Base-by-base conservation (phyloP, 2,329 filamentous ascomycete genomes). In the Emergomyces pasteurianus region DNA sequence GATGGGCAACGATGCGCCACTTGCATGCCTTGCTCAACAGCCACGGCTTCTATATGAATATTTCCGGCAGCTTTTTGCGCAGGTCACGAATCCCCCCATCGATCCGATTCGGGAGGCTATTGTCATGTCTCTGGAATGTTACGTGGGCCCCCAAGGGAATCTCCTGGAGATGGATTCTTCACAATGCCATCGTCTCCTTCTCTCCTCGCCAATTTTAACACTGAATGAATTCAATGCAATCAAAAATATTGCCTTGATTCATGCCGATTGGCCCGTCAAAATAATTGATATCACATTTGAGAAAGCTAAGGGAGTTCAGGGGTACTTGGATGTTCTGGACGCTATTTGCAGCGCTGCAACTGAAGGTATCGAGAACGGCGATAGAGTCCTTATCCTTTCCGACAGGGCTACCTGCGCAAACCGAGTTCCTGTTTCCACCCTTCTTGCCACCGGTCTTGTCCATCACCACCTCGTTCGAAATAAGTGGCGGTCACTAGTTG, bases 71-170 rank as follows among this genome's bases (percentile, higher is more conserved):
- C 86, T 97, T 50, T 97, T 97, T 74, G 92, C 92, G 10, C 92
- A 97, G 78, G 92, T 97, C 73, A 97, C 92, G 64, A 97, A 97
- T 76, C 92, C 92, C 67, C 92, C 92, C 16, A 97, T 97, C 71
- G 92, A 97, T 71, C 92, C 92, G 38, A 97, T 97, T 68, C 84
- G 92, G 75, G 92, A 97, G 81, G 92, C 92, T 34, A 94, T 96
- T 70, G 92, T 97, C 75, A 97, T 97, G 92, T 96, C 92, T 60
- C 79, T 97, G 47, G 92, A 96, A 73, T 95, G 92, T 70, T 97
- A 96, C 72, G 89, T 97, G 67, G 92, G 92, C 56, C 92, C 92
- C 53, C 92, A 97, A 76, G 92, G 92, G 62, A 97, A 97, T 73
- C 79, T 97, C 61, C 81, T 96, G 36, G 92, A 96, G 77, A 96